A percentile compares a stretch with the other conserved stretches of the same genome.
phyloP scores from a whole-genome alignment of 2,329 filamentous ascomycete genomes.

The Phialocephala sp. region DNA sequence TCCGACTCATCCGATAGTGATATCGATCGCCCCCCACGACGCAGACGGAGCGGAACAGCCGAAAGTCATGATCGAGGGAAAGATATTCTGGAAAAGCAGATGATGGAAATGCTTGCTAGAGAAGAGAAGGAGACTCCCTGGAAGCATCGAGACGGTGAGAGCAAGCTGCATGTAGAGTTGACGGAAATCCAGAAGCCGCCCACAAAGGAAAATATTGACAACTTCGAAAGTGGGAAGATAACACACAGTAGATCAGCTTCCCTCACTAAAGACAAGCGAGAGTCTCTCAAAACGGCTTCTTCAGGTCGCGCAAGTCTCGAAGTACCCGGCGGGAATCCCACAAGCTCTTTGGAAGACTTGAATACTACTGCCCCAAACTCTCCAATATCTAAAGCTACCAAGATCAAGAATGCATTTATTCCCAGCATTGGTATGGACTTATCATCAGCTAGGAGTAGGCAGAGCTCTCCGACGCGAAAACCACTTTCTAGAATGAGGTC shows the following conservation, averaged over 20 bases:
- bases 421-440: constrained; percentile 66
- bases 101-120: constrained; percentile 63
- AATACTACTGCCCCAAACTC: constrained; percentile 50
- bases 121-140: constrained; percentile 49
- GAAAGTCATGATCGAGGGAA: constrained; percentile 51
- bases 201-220: constrained; percentile 21
- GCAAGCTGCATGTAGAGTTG: constrained; percentile 21
- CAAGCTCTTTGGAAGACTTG: constrained; percentile 49
- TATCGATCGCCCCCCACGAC: constrained; percentile 44
- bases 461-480: constrained; percentile 67
- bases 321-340: constrained; percentile 47
- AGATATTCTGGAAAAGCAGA: constrained; percentile 65
- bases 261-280: constrained; percentile 31
- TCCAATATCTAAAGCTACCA: constrained; percentile 35
- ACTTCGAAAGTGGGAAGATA: constrained; percentile 18
- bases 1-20: constrained; percentile 68
- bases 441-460: constrained; percentile 66
- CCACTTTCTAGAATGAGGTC: constrained; percentile 51
- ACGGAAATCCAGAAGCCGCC: constrained; percentile 27
- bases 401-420: constrained; percentile 49
- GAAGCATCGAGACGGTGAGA: constrained; percentile 25
- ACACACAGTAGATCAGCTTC: constrained; percentile 35
- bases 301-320: constrained; percentile 52
- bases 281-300: constrained; percentile 28
- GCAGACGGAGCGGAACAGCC: constrained; percentile 51